Conservation (phyloP, 805 yeast species). For the Ascoidea rubescens region DNA sequence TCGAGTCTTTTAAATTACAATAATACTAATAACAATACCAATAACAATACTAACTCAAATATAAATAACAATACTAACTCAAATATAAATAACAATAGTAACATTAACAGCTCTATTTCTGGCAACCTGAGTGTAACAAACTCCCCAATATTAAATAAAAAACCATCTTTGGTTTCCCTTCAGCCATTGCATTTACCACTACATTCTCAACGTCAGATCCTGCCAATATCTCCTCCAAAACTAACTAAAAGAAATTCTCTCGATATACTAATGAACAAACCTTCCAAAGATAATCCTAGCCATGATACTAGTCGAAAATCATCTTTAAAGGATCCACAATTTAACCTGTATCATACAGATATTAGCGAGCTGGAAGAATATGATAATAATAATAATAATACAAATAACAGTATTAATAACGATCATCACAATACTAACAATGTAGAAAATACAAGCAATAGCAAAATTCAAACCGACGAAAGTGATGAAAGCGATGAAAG, state of each 20-base stretch:
- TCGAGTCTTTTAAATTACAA: neutral
- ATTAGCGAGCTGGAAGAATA: too few relatives aligned
- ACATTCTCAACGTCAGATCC: neutral
- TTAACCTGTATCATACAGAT: too few relatives aligned
- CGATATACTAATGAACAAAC: neutral
- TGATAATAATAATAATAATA: too few relatives aligned
- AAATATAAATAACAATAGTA: neutral
- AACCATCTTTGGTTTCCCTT: neutral
- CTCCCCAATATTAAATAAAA: neutral
- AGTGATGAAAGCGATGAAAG: too few relatives aligned
- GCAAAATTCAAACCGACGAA: too few relatives aligned
- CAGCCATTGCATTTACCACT: neutral
- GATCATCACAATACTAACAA: too few relatives aligned
- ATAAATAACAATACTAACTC: neutral
- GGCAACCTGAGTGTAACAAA: neutral
- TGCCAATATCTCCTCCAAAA: neutral
- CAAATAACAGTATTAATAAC: too few relatives aligned
- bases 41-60: neutral
- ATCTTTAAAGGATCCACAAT: too few relatives aligned
- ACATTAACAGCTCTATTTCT: neutral
- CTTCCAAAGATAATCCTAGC: neutral
- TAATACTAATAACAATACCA: too few relatives aligned
- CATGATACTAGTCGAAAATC: too few relatives aligned
- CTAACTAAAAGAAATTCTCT: neutral
- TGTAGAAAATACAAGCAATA: too few relatives aligned